Percentiles rank a stretch among this genome's conserved stretches.
Conservation (phyloP, 1,284 basidiomycete genomes). For the Ganoderma boninense region DNA sequence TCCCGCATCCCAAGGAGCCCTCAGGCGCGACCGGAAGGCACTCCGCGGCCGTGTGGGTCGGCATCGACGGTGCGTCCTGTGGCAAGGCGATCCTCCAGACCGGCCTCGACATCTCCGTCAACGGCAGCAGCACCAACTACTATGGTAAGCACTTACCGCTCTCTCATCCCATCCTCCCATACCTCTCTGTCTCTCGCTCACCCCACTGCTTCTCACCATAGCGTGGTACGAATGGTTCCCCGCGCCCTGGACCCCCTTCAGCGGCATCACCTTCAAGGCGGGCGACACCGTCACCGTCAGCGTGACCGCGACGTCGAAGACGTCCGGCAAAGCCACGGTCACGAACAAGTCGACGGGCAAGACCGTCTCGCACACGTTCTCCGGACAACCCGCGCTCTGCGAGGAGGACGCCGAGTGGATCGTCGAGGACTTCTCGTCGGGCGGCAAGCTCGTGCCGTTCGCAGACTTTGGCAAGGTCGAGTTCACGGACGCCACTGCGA, state of each 20-base stretch:
- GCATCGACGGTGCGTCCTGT: slow-evolving; percentile 32
- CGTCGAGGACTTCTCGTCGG: slow-evolving; percentile 47
- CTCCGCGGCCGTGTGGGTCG: slow-evolving; percentile 38
- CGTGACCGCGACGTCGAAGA: slow-evolving; percentile 40
- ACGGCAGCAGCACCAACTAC: slow-evolving; percentile 33
- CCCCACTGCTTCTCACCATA: slow-evolving; percentile 12
- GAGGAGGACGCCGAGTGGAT: slow-evolving; percentile 38
- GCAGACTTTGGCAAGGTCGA: slow-evolving; percentile 48
- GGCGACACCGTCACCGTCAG: slow-evolving; percentile 43
- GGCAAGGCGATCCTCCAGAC: slow-evolving; percentile 32
- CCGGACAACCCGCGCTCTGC: slow-evolving; percentile 43
- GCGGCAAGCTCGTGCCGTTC: slow-evolving; percentile 43
- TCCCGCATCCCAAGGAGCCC: slow-evolving; percentile 38
- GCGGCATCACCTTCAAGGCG: slow-evolving; percentile 37
- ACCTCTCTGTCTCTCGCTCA: too few relatives aligned
- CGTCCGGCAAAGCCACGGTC: slow-evolving; percentile 41
- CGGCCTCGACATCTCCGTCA: slow-evolving; percentile 42
- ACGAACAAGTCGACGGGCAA: slow-evolving; percentile 41
- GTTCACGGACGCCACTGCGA: slow-evolving; percentile 26
- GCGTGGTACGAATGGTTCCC: slow-evolving; percentile 52
- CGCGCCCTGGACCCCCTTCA: slow-evolving; percentile 44
- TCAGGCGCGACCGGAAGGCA: slow-evolving; percentile 35
- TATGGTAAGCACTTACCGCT: slow-evolving; percentile 10
- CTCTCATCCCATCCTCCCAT: too few relatives aligned
- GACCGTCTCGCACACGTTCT: slow-evolving; percentile 40